These are phyloP conservation scores for Ascochyta rabiei DNA, from an alignment of 2,329 filamentous ascomycete genomes.

Conservation along the genomic window DNA sequence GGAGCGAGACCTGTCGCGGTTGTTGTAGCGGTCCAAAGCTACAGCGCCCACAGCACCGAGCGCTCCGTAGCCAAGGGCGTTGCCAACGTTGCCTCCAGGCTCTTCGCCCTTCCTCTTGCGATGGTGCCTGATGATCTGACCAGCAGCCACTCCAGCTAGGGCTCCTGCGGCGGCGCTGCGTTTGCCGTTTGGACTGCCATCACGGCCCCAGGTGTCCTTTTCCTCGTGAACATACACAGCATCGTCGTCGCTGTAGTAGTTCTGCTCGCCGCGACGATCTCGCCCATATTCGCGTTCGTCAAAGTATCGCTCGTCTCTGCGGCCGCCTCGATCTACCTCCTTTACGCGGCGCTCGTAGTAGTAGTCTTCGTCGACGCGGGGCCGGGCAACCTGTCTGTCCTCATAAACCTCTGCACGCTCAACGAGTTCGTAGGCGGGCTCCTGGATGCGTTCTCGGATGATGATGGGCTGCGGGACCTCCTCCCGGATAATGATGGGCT, in stretches of 20 bases:
- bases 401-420: slow-evolving; percentile 62
- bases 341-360: slow-evolving; percentile 65
- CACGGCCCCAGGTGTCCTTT: slow-evolving; percentile 51
- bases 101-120: slow-evolving; percentile 62
- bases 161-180: slow-evolving; percentile 68
- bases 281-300: slow-evolving; percentile 48
- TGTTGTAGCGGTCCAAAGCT: slow-evolving; percentile 58
- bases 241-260: slow-evolving; percentile 66
- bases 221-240: slow-evolving; percentile 65
- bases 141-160: slow-evolving; percentile 65
- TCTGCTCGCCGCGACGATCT: slow-evolving; percentile 49
- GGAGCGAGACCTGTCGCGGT: slow-evolving; percentile 54
- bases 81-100: slow-evolving; percentile 57
- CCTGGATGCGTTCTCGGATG: slow-evolving; percentile 51
- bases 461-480: slow-evolving; percentile 57
- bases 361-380: slow-evolving; percentile 62
- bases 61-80: slow-evolving; percentile 65
- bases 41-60: slow-evolving; percentile 67
- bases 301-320: slow-evolving; percentile 45
- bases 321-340: slow-evolving; percentile 58
- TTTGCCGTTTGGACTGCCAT: slow-evolving; percentile 55
- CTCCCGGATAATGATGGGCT: slow-evolving; percentile 63
- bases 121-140: slow-evolving; percentile 64
- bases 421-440: slow-evolving; percentile 65
- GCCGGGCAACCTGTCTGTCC: slow-evolving; percentile 54